Percentiles rank a stretch among this genome's conserved stretches.
These are phyloP conservation scores for Striga hermonthica DNA, from an alignment of 305 asterid genomes.

Conservation along the genomic window DNA sequence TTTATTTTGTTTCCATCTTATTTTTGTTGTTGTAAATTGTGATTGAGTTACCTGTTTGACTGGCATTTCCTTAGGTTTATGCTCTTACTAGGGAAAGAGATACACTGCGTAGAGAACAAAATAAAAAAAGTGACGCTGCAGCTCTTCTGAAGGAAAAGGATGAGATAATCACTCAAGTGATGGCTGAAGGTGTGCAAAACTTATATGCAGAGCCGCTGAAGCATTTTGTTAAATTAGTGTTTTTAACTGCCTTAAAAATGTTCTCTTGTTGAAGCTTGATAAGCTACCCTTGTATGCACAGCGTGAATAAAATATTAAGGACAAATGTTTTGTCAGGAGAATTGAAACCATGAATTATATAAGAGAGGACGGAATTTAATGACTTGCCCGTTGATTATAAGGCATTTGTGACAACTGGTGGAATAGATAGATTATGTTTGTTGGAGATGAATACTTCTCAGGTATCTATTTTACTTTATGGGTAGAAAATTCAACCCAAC, in stretches of 20 bases:
- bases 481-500: no score
- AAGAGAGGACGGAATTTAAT: slow-evolving; percentile 9
- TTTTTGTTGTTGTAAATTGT: neutral
- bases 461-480: no score
- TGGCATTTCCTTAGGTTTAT: slow-evolving; percentile 57
- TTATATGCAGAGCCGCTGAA: slow-evolving; percentile 18
- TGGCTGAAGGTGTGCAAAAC: slow-evolving; percentile 75
- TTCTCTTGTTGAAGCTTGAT: neutral
- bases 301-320: no score
- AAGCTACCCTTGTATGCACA: no score
- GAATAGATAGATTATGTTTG: no score
- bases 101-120: slow-evolving; percentile 80
- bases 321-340: no score
- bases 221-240: slow-evolving; percentile 8
- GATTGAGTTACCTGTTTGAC: slow-evolving; percentile 24
- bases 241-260: slow-evolving; percentile 18
- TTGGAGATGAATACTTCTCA: no score
- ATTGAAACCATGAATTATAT: neutral
- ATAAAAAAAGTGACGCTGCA: slow-evolving; percentile 76
- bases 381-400: neutral
- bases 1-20: no score
- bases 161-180: slow-evolving; percentile 81
- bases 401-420: no score
- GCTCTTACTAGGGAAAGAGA: slow-evolving; percentile 86
- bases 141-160: slow-evolving; percentile 93